Conservation (phyloP, 2,329 filamentous ascomycete species). For the Penicillium sp. region DNA sequence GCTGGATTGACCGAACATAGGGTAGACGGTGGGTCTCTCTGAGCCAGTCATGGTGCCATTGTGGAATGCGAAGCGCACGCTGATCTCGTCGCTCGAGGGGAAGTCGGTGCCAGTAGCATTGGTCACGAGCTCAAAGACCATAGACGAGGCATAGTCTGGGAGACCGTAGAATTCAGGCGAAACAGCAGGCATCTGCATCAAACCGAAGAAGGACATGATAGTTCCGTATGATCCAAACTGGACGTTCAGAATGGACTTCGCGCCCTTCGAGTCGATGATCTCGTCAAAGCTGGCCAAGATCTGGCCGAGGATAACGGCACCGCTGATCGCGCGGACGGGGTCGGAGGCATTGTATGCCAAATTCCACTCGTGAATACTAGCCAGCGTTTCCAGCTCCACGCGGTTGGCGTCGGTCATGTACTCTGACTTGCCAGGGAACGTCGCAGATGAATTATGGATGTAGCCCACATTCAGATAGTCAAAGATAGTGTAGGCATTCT, state of each 20-base stretch:
- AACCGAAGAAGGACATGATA: constrained; percentile 63
- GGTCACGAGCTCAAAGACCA: constrained; percentile 74
- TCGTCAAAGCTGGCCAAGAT: constrained; percentile 51
- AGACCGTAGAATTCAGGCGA: constrained; percentile 70
- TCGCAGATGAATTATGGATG: constrained; percentile 56
- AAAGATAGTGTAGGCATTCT: constrained; percentile 67
- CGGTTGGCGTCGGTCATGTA: constrained; percentile 63
- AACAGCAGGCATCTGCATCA: constrained; percentile 52
- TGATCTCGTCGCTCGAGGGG: constrained; percentile 51
- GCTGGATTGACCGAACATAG: constrained; percentile 60
- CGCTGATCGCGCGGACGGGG: constrained; percentile 51
- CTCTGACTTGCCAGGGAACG: constrained; percentile 39
- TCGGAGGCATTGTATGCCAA: constrained; percentile 72
- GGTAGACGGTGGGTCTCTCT: constrained; percentile 54
- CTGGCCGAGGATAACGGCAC: constrained; percentile 66
- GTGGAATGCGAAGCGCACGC: constrained; percentile 63
- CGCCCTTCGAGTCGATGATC: constrained; percentile 39
- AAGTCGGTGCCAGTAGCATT: constrained; percentile 44
- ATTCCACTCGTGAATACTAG: constrained; percentile 77
- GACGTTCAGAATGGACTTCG: constrained; percentile 46
- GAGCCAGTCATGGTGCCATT: constrained; percentile 57
- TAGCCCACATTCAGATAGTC: constrained; percentile 63
- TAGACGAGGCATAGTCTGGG: constrained; percentile 79
- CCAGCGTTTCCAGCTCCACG: constrained; percentile 67
- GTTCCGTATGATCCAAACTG: constrained; percentile 64